A percentile compares a stretch with the other conserved stretches of the same genome.
Conservation (phyloP, 2,329 filamentous ascomycete species). For the Bipolaris gigantea region DNA sequence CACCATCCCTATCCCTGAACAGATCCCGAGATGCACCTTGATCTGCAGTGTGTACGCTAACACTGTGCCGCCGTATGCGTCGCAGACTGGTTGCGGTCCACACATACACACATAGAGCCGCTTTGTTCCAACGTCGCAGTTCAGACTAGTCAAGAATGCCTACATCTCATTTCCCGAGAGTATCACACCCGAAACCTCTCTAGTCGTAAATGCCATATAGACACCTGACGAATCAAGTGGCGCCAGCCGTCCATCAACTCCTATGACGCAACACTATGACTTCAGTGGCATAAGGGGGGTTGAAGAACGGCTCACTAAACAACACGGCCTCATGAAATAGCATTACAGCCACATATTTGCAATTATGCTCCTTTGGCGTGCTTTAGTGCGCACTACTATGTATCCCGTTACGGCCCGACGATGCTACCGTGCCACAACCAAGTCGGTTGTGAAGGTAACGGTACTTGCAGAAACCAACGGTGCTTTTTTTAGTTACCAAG, state of each 20-base stretch:
- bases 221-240: too few species aligned
- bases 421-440: not conserved
- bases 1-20: constrained; percentile 3
- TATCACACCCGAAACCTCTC: not conserved
- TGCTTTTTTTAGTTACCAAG: too few species aligned
- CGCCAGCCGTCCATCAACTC: not conserved
- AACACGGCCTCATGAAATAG: not conserved
- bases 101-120: not conserved
- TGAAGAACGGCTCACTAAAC: not conserved
- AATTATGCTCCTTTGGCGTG: not conserved
- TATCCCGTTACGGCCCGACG: not conserved
- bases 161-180: not conserved
- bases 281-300: not conserved
- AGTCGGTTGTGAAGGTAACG: too few species aligned
- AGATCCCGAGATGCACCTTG: not conserved
- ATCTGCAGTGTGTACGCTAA: not conserved
- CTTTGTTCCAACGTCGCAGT: not conserved
- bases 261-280: not conserved
- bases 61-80: not conserved
- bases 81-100: not conserved
- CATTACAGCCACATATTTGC: not conserved
- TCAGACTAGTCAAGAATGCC: not conserved
- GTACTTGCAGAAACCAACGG: too few species aligned
- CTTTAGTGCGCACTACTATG: not conserved
- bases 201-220: not conserved